A percentile compares a stretch with the other conserved stretches of the same genome.
phyloP scores from a whole-genome alignment of 768 basidiomycete genomes.

The Leccinum variicolor region DNA sequence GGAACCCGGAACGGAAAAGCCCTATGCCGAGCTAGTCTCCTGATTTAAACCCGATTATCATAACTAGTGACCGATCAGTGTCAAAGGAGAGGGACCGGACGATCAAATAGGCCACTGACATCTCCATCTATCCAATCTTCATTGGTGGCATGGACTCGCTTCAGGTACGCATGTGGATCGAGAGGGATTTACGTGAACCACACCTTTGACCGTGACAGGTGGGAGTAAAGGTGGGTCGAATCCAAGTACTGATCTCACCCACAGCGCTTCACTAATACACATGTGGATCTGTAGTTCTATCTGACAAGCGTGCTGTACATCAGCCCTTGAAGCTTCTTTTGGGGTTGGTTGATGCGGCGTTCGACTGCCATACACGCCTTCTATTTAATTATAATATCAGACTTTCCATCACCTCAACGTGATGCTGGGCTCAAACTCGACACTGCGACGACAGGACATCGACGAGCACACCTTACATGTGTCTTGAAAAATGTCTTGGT shows the following conservation, averaged over 20 bases:
- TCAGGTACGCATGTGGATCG: constrained; percentile 8
- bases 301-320: background rate
- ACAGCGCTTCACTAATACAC: background rate
- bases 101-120: background rate
- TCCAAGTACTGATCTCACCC: background rate
- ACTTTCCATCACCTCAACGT: constrained; percentile 1
- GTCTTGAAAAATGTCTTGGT: background rate
- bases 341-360: constrained; percentile 9
- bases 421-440: background rate
- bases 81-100: background rate
- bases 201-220: background rate
- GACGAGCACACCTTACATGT: background rate
- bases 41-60: background rate
- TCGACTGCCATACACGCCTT: background rate
- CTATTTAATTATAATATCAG: background rate
- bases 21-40: background rate
- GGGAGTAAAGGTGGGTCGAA: background rate
- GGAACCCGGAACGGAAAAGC: background rate
- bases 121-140: background rate
- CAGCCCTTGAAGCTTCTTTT: constrained; percentile 10
- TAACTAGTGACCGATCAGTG: background rate
- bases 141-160: background rate
- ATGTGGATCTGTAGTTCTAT: background rate
- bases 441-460: background rate
- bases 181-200: background rate